Evolutionary conservation across 768 basidiomycete species (phyloP).

Genomic region (Leucocoprinus sp.): DNA sequence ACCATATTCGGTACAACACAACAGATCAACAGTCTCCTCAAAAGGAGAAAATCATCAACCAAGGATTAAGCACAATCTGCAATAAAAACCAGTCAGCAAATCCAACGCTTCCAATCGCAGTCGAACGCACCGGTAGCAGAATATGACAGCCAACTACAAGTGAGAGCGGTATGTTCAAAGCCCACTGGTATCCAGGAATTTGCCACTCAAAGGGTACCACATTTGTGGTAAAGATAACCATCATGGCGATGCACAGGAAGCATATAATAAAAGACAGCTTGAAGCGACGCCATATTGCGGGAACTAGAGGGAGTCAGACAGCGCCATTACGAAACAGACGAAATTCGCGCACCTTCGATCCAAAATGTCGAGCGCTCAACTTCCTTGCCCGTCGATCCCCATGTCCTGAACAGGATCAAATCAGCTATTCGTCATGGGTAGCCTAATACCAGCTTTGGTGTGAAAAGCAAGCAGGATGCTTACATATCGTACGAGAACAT

Average conservation of each 20-base stretch:
- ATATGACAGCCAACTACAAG: slow-evolving; percentile 63
- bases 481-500: slow-evolving; percentile 57
- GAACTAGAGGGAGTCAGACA: slow-evolving; percentile 33
- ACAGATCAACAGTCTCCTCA: too few relatives aligned
- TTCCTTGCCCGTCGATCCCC: slow-evolving; percentile 63
- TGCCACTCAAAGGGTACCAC: slow-evolving; percentile 59
- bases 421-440: not conserved
- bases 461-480: slow-evolving; percentile 12
- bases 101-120: slow-evolving; percentile 4
- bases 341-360: slow-evolving; percentile 47
- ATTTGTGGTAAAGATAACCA: slow-evolving; percentile 50
- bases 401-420: slow-evolving; percentile 29
- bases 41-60: slow-evolving; percentile 77
- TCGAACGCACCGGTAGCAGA: slow-evolving; percentile 59
- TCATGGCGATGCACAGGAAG: slow-evolving; percentile 46
- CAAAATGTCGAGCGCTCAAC: slow-evolving; percentile 85
- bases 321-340: not conserved
- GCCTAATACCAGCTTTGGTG: not conserved
- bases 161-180: slow-evolving; percentile 66
- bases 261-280: slow-evolving; percentile 64
- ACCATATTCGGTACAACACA: too few relatives aligned
- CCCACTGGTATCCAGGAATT: slow-evolving; percentile 57
- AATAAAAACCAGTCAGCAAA: slow-evolving; percentile 8
- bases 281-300: slow-evolving; percentile 76
- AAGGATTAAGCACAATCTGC: slow-evolving; percentile 74